These are phyloP conservation scores for Zoysia pacifica DNA, from an alignment of 176 grass and related monocot genomes.

Conservation along the genomic window DNA sequence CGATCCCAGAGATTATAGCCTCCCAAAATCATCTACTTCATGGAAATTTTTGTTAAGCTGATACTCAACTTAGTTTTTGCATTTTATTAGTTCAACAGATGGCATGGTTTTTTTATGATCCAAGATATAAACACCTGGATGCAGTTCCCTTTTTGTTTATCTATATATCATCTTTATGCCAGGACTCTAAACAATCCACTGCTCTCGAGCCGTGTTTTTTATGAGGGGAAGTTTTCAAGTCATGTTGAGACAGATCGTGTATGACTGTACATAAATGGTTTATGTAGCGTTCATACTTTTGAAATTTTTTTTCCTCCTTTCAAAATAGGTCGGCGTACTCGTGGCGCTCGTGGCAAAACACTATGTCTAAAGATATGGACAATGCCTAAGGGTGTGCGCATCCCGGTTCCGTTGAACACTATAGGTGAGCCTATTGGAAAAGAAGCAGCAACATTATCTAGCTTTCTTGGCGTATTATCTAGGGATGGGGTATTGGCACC, in stretches of 20 bases:
- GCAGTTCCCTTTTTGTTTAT: conserved; percentile 1
- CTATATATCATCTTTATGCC: background rate
- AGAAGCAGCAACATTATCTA: conserved; percentile 35
- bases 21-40: background rate
- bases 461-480: conserved; percentile 48
- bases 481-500: conserved; percentile 55
- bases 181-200: background rate
- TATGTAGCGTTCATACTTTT: conserved; percentile 16
- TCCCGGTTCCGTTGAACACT: conserved; percentile 46
- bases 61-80: background rate
- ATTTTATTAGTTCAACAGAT: background rate
- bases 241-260: background rate
- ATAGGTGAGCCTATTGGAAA: conserved; percentile 49
- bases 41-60: background rate
- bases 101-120: conserved; percentile 8
- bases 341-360: conserved; percentile 18
- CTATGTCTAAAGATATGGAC: conserved; percentile 52
- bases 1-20: background rate
- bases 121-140: background rate
- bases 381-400: conserved; percentile 40
- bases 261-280: background rate
- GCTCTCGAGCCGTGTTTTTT: background rate
- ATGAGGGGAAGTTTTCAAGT: background rate
- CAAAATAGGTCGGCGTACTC: conserved; percentile 28
- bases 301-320: background rate